Base-by-base conservation (phyloP, 1,284 basidiomycete species). In the Xerocomus minutiporus region DNA sequence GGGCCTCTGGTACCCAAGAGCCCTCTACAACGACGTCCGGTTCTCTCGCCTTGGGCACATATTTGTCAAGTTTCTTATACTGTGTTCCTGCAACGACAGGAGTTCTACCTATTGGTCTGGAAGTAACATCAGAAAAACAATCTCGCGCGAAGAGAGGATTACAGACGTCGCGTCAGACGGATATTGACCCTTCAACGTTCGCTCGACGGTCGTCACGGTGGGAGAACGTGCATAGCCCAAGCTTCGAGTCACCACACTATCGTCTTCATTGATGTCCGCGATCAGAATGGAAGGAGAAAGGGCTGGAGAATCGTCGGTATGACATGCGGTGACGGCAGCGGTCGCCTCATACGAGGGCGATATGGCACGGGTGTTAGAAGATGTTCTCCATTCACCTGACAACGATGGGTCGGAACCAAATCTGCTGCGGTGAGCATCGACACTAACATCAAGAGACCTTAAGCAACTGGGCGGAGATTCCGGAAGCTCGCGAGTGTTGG, bases 141-240 rank as follows among this genome's bases (percentile, higher is more conserved):
- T 3, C 12, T 20, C 26, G 6, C 1, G 25, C 3, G 12, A 34
- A 15, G 38, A 49, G 8, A 25, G 7, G 17, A 39, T 12, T 11
- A 62, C 62, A 1, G 23, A 66, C 58, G n/a, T 29, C 6, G 23
- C n/a, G 23, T 48, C 29, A 26, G 50, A 38, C 31, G 11, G 15
- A 38, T 4, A 13, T 5, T 23, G 51, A 31, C 50, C 34, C 26
- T 43, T n/a, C 15, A 7, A 8, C 15, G 28, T 40, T 40, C 46
- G 42, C 9, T 31, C 34, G 2, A 25, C 12, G 13, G 12, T 12
- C 13, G 8, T 25, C 31, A 28, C 29, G 5, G 28, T 8, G 7
- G 23, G 32, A 12, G 13, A n/a, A 20, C 9, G 36, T 8, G 7
- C 17, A 45, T 46, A 20, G 23, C 36, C 47, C 2, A 46, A 23